A percentile compares a stretch with the other conserved stretches of the same genome.
phyloP scores from a whole-genome alignment of 306 rosid genomes.

The Vigna radiata region DNA sequence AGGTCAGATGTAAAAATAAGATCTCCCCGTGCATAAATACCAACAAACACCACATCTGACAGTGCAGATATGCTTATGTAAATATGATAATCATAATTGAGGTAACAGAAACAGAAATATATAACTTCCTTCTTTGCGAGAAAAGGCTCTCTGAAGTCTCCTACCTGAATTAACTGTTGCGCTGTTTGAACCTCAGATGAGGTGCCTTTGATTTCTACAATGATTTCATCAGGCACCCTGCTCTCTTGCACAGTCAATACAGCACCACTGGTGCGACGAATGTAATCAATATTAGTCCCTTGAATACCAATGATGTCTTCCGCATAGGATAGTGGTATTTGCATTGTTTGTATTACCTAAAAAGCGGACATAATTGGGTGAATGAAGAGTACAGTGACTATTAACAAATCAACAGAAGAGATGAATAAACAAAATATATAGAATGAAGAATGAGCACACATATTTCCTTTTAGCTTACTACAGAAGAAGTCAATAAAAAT shows the following conservation, averaged over 20 bases:
- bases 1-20: slow-evolving; percentile 8
- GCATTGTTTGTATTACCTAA: slow-evolving; percentile 92
- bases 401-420: slow-evolving; percentile 26
- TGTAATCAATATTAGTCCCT: slow-evolving; percentile 86
- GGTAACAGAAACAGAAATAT: slow-evolving; percentile 21
- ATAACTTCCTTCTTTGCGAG: slow-evolving; percentile 8
- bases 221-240: slow-evolving; percentile 84
- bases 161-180: slow-evolving; percentile 88
- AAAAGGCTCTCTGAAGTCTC: slow-evolving; percentile 23
- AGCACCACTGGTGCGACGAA: slow-evolving; percentile 94
- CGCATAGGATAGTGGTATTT: slow-evolving; percentile 88
- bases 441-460: slow-evolving; percentile 13
- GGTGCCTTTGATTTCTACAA: slow-evolving; percentile 90
- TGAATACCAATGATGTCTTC: slow-evolving; percentile 94
- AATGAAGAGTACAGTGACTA: slow-evolving; percentile 5
- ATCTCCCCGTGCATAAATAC: neutral
- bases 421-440: slow-evolving; percentile 24
- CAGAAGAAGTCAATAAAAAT: slow-evolving; percentile 25
- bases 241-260: slow-evolving; percentile 90
- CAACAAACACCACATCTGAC: neutral
- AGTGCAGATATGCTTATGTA: neutral
- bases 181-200: slow-evolving; percentile 87
- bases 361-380: slow-evolving; percentile 27
- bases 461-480: slow-evolving; percentile 2
- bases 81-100: neutral